Evolutionary conservation across 2,329 filamentous ascomycete genomes (phyloP).

Genomic region (Bertia moriformis): DNA sequence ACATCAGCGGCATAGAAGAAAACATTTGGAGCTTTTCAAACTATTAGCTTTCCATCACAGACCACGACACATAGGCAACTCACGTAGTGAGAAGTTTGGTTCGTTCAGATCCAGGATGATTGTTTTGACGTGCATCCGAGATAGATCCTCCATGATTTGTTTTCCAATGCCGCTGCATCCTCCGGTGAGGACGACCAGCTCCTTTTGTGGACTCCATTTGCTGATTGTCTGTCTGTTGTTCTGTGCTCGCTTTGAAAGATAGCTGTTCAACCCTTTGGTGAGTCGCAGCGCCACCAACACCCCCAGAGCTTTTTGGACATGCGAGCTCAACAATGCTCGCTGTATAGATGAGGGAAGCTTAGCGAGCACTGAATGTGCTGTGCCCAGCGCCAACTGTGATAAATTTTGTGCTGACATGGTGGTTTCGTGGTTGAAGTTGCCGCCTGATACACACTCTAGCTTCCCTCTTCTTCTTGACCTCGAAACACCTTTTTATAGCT

Average conservation of each 20-base stretch:
- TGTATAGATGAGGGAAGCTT: slow-evolving; percentile 6
- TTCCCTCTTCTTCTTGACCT: too few species aligned
- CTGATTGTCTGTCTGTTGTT: slow-evolving; percentile 16
- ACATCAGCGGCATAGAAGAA: slow-evolving; percentile 19
- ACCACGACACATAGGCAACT: slow-evolving; percentile 2
- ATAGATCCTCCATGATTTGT: slow-evolving; percentile 16
- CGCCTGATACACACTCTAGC: too few species aligned
- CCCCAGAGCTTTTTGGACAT: slow-evolving; percentile 12
- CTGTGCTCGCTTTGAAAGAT: slow-evolving; percentile 11
- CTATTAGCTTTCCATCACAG: background rate
- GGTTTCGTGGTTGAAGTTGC: too few species aligned
- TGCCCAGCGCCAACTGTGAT: too few species aligned
- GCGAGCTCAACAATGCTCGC: slow-evolving; percentile 10
- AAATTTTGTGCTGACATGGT: too few species aligned
- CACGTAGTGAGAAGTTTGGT: slow-evolving; percentile 14
- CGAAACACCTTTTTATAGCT: too few species aligned
- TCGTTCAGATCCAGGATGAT: slow-evolving; percentile 19
- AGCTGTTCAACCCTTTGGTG: slow-evolving; percentile 12
- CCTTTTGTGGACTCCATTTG: slow-evolving; percentile 10
- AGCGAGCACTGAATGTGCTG: background rate
- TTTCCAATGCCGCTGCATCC: slow-evolving; percentile 21
- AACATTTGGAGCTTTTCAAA: slow-evolving; percentile 11
- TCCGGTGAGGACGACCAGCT: slow-evolving; percentile 18
- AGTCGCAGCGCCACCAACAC: slow-evolving; percentile 3
- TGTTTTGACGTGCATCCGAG: slow-evolving; percentile 12